Evolutionary conservation across 2,329 filamentous ascomycete species (phyloP), one percentile per base, ranked within the genome.

Genomic region (Plectosphaerella cucumerina): DNA sequence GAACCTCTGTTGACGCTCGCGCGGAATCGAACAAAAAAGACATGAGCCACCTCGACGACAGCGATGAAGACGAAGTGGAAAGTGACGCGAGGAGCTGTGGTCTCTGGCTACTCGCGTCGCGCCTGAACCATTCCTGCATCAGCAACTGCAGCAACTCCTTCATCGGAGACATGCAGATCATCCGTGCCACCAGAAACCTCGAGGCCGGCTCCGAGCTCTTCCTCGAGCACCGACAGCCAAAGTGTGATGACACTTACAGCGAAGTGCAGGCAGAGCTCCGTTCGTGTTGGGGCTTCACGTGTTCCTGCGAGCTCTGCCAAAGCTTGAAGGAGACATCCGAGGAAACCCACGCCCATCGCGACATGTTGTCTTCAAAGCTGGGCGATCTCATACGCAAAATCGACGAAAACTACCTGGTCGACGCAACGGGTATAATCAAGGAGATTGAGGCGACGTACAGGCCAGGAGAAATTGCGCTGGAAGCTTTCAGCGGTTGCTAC

Each of bases 121-220:
- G 68, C 50, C 71, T 80, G 55, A 83, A 84, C 51, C 79, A 83
- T 54, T 70, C 68, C 12, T 84, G 80, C 58, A 17, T 69, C 5
- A 60, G 60, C 9, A 83, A 81, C 55, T 71, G 70, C 17, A 53
- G 51, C 0, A 73, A 74, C 14, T 62, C 70, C 1, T 81, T 81
- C 58, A 77, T 82, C 37, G 78, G 79, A 3, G 78, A 84, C 56
- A 70, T 83, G 65, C 67, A 71, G 54, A 67, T 82, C 6, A 47
- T 82, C 20, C 74, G 75, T 6, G 78, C 79, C 0, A 62, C 69
- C 0, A 57, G 56, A 11, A 69, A 77, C 42, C 60, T 83, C 1
- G 55, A 65, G 0, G 54, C 70, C 0, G 65, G 66, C 23, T 71
- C 76, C 0, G 78, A 84, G 59, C 56, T 84, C 6, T 57, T 60